Conservation (phyloP, 1,139 yeast species). For the Sugiyamaella pinicola region DNA sequence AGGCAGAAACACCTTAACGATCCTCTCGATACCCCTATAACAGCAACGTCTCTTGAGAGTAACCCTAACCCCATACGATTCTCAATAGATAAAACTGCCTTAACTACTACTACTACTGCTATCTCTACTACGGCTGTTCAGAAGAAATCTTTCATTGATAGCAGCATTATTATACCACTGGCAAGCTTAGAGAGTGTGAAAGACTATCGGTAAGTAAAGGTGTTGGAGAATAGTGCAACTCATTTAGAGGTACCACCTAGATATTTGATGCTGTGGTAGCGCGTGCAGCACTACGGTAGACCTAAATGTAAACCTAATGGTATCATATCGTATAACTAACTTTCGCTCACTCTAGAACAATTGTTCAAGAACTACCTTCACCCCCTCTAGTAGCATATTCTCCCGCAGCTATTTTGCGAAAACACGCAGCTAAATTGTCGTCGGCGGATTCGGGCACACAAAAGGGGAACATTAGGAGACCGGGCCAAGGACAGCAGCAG, state of each 20-base stretch:
- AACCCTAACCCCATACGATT: slow-evolving; percentile 8
- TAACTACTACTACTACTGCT: neutral
- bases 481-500: slow-evolving; percentile 2
- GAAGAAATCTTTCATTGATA: neutral
- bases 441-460: neutral
- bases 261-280: no score
- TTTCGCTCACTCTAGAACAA: slow-evolving; percentile 6
- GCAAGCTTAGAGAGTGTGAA: neutral
- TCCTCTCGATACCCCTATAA: no score
- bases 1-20: neutral
- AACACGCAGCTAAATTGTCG: slow-evolving; percentile 13
- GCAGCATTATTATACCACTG: neutral
- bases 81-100: slow-evolving; percentile 9
- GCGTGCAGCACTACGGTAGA: no score
- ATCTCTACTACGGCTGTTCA: neutral
- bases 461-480: slow-evolving; percentile 10
- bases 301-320: no score
- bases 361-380: slow-evolving; percentile 16
- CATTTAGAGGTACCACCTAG: no score
- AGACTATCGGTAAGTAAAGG: slow-evolving; percentile 14
- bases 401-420: slow-evolving; percentile 16
- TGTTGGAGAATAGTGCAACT: no score
- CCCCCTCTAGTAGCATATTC: slow-evolving; percentile 17
- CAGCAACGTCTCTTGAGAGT: neutral
- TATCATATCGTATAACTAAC: neutral